Conservation (phyloP, 2,329 filamentous ascomycete genomes). For the Aspergillus phoenicis region DNA sequence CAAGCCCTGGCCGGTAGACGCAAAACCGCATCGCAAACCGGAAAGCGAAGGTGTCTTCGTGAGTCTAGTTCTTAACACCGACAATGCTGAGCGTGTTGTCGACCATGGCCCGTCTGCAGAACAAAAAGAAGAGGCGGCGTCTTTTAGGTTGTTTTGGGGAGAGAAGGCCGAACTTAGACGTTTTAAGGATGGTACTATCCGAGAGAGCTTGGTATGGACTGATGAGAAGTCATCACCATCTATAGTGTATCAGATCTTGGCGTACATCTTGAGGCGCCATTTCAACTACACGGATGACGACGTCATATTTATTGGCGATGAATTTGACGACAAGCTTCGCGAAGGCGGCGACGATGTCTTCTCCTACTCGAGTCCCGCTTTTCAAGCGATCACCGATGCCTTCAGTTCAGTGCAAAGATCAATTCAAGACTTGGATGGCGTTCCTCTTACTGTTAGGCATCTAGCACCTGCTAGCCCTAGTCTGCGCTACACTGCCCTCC, state of each 20-base stretch:
- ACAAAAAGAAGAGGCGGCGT: slow-evolving; percentile 76
- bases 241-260: slow-evolving; percentile 77
- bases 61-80: slow-evolving; percentile 71
- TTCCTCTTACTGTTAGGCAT: slow-evolving; percentile 85
- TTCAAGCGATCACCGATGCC: slow-evolving; percentile 68
- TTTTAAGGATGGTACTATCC: slow-evolving; percentile 92
- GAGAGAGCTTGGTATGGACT: slow-evolving; percentile 87
- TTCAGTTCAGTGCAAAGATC: slow-evolving; percentile 76
- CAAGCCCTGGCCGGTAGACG: slow-evolving; percentile 53
- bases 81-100: slow-evolving; percentile 72
- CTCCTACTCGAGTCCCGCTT: slow-evolving; percentile 55
- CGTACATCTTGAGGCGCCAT: slow-evolving; percentile 70
- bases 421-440: slow-evolving; percentile 73
- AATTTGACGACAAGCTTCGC: slow-evolving; percentile 47
- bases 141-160: slow-evolving; percentile 92
- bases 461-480: slow-evolving; percentile 72
- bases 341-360: slow-evolving; percentile 36
- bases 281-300: slow-evolving; percentile 62
- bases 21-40: slow-evolving; percentile 35
- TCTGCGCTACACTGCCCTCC: slow-evolving; percentile 68
- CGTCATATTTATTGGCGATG: slow-evolving; percentile 55
- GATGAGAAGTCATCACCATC: slow-evolving; percentile 61
- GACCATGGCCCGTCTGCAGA: slow-evolving; percentile 88
- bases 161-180: slow-evolving; percentile 88
- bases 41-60: slow-evolving; percentile 55